phyloP scores from a whole-genome alignment of 371 early-diverging fungal genomes.

The Mortierella sp. region DNA sequence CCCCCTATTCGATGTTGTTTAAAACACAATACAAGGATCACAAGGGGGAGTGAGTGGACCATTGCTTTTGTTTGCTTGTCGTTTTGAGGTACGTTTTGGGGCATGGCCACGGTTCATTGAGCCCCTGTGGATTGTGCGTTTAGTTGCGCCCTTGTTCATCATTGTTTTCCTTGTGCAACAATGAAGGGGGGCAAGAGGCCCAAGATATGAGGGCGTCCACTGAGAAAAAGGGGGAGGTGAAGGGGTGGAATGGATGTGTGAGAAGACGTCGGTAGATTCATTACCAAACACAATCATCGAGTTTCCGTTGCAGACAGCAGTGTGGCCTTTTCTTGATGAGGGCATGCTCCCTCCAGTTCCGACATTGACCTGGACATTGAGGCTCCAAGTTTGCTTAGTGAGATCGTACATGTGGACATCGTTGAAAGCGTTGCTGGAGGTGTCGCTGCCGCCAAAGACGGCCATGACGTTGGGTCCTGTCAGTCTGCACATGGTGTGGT shows the following conservation, averaged over 20 bases:
- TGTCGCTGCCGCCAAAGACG: slow-evolving; percentile 44
- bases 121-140: slow-evolving; percentile 1
- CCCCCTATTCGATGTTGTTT: slow-evolving; percentile 23
- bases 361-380: slow-evolving; percentile 9
- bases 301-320: slow-evolving; percentile 36
- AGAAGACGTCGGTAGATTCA: slow-evolving; percentile 5
- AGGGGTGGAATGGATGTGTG: not conserved
- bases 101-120: not conserved
- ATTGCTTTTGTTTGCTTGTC: not conserved
- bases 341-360: slow-evolving; percentile 29
- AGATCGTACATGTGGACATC: slow-evolving; percentile 30
- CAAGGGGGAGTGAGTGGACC: slow-evolving; percentile 14
- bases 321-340: slow-evolving; percentile 39
- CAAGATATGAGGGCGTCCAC: too few species aligned
- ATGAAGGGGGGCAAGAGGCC: slow-evolving; percentile 1
- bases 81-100: not conserved
- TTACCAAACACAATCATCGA: slow-evolving; percentile 49
- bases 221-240: not conserved
- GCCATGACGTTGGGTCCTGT: slow-evolving; percentile 37
- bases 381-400: slow-evolving; percentile 11
- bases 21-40: slow-evolving; percentile 7
- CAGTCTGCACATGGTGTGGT: slow-evolving; percentile 48
- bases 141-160: too few species aligned
- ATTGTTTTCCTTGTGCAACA: slow-evolving; percentile 10
- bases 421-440: slow-evolving; percentile 10